Conservation (phyloP, 2,329 filamentous ascomycete genomes). For the Colletotrichum liriopes region DNA sequence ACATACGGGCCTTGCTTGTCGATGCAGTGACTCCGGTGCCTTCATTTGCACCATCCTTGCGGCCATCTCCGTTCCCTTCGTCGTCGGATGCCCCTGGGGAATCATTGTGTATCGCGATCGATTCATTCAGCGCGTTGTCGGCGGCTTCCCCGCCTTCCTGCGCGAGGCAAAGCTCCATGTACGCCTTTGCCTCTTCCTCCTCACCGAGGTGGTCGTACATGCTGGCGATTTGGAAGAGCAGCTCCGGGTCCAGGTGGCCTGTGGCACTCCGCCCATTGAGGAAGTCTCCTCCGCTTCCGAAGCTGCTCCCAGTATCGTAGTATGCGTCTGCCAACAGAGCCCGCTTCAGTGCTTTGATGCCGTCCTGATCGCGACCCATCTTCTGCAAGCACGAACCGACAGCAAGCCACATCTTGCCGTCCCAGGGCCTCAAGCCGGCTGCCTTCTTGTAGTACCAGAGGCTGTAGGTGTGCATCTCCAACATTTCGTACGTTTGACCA, state of each 20-base stretch:
- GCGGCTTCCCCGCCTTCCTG: slow-evolving; percentile 81
- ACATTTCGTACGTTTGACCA: slow-evolving; percentile 95
- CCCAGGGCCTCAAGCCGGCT: slow-evolving; percentile 92
- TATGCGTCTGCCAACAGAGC: slow-evolving; percentile 91
- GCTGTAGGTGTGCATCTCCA: slow-evolving; percentile 98
- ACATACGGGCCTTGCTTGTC: slow-evolving; percentile 93
- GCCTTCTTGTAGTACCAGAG: slow-evolving; percentile 98
- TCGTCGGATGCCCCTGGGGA: slow-evolving; percentile 59
- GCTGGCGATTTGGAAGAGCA: slow-evolving; percentile 88
- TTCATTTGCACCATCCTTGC: slow-evolving; percentile 54
- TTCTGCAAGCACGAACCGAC: slow-evolving; percentile 93
- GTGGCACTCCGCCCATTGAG: slow-evolving; percentile 66
- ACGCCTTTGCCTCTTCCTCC: slow-evolving; percentile 85
- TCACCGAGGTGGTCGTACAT: slow-evolving; percentile 89
- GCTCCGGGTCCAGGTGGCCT: slow-evolving; percentile 86
- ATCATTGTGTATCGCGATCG: slow-evolving; percentile 70
- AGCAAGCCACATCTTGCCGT: slow-evolving; percentile 99
- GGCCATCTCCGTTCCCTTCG: slow-evolving; percentile 50
- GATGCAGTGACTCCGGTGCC: slow-evolving; percentile 91
- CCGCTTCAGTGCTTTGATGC: slow-evolving; percentile 94
- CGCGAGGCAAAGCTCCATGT: slow-evolving; percentile 96
- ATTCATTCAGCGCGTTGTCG: slow-evolving; percentile 61
- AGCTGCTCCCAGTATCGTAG: slow-evolving; percentile 77
- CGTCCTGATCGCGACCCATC: slow-evolving; percentile 88
- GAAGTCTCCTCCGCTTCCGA: slow-evolving; percentile 63